These are phyloP conservation scores for Talaromyces sp. DNA, from an alignment of 2,329 filamentous ascomycete species.

Conservation along the genomic window DNA sequence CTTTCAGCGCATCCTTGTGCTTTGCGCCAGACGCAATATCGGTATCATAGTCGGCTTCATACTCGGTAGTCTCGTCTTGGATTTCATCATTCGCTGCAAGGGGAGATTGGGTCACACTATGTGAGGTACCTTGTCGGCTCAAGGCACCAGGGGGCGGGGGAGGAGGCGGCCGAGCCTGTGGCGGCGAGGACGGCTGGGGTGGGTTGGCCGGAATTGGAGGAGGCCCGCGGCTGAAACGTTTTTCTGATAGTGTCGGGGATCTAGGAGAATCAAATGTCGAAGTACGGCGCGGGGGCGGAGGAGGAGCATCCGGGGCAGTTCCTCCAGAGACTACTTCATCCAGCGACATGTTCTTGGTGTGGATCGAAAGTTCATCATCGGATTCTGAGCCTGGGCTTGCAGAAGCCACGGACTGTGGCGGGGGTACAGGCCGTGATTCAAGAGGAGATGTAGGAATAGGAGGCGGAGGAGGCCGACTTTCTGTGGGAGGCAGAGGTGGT, in stretches of 20 bases:
- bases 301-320: conserved; percentile 29
- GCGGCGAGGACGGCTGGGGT: conserved; percentile 34
- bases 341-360: conserved; percentile 40
- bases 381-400: conserved; percentile 77
- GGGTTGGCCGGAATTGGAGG: conserved; percentile 35
- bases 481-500: conserved; percentile 39
- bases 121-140: conserved; percentile 57
- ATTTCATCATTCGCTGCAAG: conserved; percentile 52
- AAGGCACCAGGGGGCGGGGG: conserved; percentile 52
- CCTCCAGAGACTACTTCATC: conserved; percentile 34
- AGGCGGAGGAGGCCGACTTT: conserved; percentile 34
- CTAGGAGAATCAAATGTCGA: conserved; percentile 31
- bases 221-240: conserved; percentile 39
- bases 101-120: conserved; percentile 29
- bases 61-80: conserved; percentile 81
- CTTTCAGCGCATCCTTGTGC: conserved; percentile 86
- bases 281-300: conserved; percentile 25
- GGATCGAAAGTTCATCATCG: conserved; percentile 74
- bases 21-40: conserved; percentile 92
- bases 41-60: conserved; percentile 96
- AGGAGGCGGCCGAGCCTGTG: conserved; percentile 60
- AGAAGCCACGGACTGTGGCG: conserved; percentile 53
- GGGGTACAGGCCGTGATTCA: conserved; percentile 41
- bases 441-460: conserved; percentile 32
- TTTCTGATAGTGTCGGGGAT: conserved; percentile 30